Evolutionary conservation across 768 basidiomycete species (phyloP).

Genomic region (Termitomyces sp.): DNA sequence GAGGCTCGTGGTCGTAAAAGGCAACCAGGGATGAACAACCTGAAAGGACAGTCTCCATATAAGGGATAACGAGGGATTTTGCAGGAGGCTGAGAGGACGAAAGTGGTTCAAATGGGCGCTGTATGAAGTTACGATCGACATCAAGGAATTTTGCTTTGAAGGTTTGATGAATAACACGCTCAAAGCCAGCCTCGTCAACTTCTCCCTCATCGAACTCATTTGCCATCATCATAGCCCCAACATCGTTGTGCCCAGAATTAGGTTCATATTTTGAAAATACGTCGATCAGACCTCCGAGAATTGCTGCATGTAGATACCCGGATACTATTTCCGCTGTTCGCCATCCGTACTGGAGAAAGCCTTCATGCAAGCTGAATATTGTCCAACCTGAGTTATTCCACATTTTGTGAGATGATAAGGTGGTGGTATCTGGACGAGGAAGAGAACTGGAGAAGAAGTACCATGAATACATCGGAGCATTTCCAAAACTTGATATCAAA

Average conservation of each 20-base stretch:
- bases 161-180: conserved; percentile 20
- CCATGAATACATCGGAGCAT: neutral
- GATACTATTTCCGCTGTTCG: conserved; percentile 24
- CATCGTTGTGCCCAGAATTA: conserved; percentile 9
- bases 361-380: conserved; percentile 29
- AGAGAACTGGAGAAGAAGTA: neutral
- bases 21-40: conserved; percentile 32
- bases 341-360: conserved; percentile 22
- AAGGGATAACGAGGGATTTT: conserved; percentile 14
- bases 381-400: conserved; percentile 21
- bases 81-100: conserved; percentile 15
- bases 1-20: conserved; percentile 32
- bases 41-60: conserved; percentile 28
- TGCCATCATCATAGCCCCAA: conserved; percentile 1
- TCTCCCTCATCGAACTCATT: neutral
- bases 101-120: conserved; percentile 21
- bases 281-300: neutral
- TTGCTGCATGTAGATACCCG: conserved; percentile 19
- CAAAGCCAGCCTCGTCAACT: conserved; percentile 6
- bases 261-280: conserved; percentile 8
- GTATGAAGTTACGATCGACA: conserved; percentile 31
- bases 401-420: neutral
- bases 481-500: neutral
- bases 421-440: conserved; percentile 1
- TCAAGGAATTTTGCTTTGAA: conserved; percentile 27